Evolutionary conservation across 1,284 basidiomycete species (phyloP).

Genomic region (Pyrrhoderma noxium): DNA sequence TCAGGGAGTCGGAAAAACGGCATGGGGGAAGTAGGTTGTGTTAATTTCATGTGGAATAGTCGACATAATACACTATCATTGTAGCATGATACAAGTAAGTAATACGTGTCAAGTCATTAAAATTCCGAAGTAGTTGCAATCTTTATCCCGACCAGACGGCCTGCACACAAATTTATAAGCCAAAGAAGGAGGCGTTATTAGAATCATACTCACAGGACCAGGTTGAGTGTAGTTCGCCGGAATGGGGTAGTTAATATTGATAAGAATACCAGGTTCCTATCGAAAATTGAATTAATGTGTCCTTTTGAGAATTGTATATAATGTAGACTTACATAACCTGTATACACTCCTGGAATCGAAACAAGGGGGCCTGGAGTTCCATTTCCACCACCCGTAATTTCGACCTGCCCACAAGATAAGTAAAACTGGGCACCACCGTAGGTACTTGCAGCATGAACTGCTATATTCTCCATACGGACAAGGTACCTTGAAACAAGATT

Average conservation of each 20-base stretch:
- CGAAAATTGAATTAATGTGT: neutral
- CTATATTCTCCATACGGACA: constrained; percentile 29
- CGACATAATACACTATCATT: too few species aligned
- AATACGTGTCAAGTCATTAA: too few species aligned
- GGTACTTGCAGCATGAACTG: constrained; percentile 19
- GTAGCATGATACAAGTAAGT: too few species aligned
- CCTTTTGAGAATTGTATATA: neutral
- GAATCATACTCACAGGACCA: constrained; percentile 13
- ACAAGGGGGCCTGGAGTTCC: constrained; percentile 30
- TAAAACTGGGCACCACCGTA: constrained; percentile 22
- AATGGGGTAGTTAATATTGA: constrained; percentile 19
- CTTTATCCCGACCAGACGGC: constrained; percentile 15
- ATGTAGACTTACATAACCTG: constrained; percentile 22
- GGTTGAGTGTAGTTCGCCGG: constrained; percentile 18
- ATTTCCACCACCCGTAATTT: constrained; percentile 32
- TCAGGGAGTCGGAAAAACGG: too few species aligned
- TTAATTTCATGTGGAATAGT: too few species aligned
- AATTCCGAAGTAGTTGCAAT: too few species aligned
- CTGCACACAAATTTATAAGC: neutral
- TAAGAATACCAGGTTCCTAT: constrained; percentile 17
- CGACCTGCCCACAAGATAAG: constrained; percentile 29
- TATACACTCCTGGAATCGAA: constrained; percentile 32
- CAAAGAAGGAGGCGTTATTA: neutral
- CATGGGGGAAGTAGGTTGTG: too few species aligned
- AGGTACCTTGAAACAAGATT: constrained; percentile 21